Percentiles rank a stretch among this genome's conserved stretches.
Evolutionary conservation across 192 early-diverging fungal genomes (phyloP).

Genomic region (Rhizoclosmatium globosum): DNA sequence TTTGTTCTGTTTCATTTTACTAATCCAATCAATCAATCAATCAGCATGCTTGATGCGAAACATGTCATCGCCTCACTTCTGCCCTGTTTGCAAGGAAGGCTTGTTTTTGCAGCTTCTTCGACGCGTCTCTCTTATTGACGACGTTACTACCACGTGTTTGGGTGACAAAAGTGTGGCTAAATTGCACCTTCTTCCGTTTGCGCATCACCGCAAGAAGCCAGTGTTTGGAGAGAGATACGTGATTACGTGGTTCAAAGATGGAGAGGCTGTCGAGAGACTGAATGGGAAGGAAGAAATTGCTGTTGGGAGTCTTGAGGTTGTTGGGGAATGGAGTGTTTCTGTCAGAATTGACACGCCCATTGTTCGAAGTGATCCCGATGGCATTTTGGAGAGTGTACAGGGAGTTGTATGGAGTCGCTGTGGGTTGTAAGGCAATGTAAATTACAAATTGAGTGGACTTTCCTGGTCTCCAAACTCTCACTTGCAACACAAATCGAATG

Average conservation of each 20-base stretch:
- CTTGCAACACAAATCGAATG: too few species aligned
- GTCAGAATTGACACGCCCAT: constrained; percentile 52
- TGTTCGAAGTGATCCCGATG: constrained; percentile 54
- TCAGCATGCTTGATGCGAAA: constrained; percentile 67
- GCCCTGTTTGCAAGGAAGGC: constrained; percentile 65
- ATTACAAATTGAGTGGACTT: too few species aligned
- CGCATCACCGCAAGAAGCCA: constrained; percentile 53
- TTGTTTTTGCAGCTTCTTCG: constrained; percentile 61
- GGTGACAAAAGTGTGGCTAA: not conserved
- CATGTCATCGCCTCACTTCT: constrained; percentile 58
- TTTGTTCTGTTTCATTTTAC: not conserved
- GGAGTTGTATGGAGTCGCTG: constrained; percentile 37
- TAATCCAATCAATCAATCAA: too few species aligned
- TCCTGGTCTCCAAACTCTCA: too few species aligned
- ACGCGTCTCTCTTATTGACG: constrained; percentile 60
- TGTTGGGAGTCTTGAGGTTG: not conserved
- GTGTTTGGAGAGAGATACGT: constrained; percentile 46
- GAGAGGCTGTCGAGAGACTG: constrained; percentile 34
- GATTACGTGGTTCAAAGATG: constrained; percentile 50
- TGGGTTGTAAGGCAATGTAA: not conserved
- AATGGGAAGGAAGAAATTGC: constrained; percentile 31
- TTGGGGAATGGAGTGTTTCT: constrained; percentile 57
- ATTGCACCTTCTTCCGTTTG: constrained; percentile 47
- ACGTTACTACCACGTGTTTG: constrained; percentile 36
- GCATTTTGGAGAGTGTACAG: constrained; percentile 46